phyloP scores from a whole-genome alignment of 73 alveolate species.

The Paramecium pentaurelia region DNA sequence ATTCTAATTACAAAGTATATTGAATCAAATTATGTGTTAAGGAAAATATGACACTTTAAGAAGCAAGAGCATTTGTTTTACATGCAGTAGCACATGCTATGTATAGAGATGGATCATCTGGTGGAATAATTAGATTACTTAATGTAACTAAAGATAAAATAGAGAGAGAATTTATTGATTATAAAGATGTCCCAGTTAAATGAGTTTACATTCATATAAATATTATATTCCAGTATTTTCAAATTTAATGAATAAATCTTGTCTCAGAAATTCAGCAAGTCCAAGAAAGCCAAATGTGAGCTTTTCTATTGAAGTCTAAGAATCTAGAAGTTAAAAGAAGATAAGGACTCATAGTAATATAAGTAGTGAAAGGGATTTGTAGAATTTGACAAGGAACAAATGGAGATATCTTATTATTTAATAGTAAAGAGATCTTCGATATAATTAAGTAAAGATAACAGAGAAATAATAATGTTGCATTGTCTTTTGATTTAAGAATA shows the following conservation, averaged over 20 bases:
- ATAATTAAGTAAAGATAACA: not conserved
- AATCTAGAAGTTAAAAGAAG: no score
- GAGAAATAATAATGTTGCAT: not conserved
- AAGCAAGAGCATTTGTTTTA: slow-evolving; percentile 83
- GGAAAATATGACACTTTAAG: slow-evolving; percentile 85
- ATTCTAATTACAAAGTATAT: slow-evolving; percentile 73
- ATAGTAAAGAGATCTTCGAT: not conserved
- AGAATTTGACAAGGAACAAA: not conserved
- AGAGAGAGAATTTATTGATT: slow-evolving; percentile 69
- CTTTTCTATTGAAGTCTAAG: no score
- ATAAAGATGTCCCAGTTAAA: slow-evolving; percentile 52
- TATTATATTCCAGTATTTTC: not conserved
- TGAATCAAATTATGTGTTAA: not conserved
- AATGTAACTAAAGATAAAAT: slow-evolving; percentile 88
- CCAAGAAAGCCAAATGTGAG: not conserved
- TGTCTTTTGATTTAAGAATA: not conserved
- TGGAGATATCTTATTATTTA: not conserved
- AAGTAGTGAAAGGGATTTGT: not conserved
- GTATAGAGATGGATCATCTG: slow-evolving; percentile 91
- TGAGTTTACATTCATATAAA: not conserved
- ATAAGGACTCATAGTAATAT: not conserved
- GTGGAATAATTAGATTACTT: slow-evolving; percentile 88
- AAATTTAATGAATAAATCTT: not conserved
- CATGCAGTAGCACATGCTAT: slow-evolving; percentile 86
- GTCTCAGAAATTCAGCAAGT: not conserved